Base-by-base conservation (phyloP, 352 stramenopile species). In the Phytophthora citrophthora region DNA sequence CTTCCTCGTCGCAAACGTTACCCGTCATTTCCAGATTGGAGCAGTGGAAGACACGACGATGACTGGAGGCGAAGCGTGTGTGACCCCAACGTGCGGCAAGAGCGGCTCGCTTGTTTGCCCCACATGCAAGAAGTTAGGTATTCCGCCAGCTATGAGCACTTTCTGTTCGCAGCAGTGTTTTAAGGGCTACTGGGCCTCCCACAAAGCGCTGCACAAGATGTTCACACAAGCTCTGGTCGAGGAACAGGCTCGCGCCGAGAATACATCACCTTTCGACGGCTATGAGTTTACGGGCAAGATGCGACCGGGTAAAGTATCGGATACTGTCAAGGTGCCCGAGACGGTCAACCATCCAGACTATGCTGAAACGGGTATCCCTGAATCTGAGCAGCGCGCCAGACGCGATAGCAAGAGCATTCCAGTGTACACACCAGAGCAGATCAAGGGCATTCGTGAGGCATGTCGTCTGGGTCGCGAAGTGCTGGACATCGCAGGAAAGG, bases 111-210 rank as follows among this genome's bases (percentile, higher is more conserved):
- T 97, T 69, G 72, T 86, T 51, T 98, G 93, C 54, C 93, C 93
- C 23, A 97, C 88, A 15, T 98, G 93, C 81, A 93, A 94, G 71
- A 96, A 96, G 74, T 66, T 98, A 23, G 88, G 85, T 34, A 86
- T 97, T 36, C 91, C 91, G 13, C 54, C 81, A 16, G 77, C 83
- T 59, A 92, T 92, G 76, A 93, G 83, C 77, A 88, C 76, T 27
- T 98, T 98, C 76, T 98, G 94, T 81, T 88, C 79, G 49, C 95
- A 99, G 81, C 77, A 94, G 15, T 99, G 97, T 72, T 99, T 99
- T 78, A 99, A 99, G 76, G 67, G 67, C 27, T 96, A 98, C 77
- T 99, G 97, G 86, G 69, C 76, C 15, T 74, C 84, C 39, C 97
- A 99, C 84, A 99, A 99, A 76, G 77, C 86, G 67, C 82, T 99